Conservation (phyloP, 176 grass and related monocot genomes). For the Oryza officinalis region DNA sequence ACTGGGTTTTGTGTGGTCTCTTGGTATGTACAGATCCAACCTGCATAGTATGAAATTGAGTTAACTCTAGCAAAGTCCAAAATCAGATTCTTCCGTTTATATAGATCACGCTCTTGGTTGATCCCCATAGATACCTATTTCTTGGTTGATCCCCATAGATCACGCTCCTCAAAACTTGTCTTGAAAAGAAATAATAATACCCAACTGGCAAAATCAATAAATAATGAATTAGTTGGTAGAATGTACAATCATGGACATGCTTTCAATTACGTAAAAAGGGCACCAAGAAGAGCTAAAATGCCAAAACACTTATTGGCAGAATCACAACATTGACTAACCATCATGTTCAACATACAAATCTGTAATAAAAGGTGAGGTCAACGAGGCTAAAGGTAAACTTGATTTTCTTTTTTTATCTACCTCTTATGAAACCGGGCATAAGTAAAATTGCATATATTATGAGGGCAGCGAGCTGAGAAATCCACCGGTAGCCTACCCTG, state of each 20-base stretch:
- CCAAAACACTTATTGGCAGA: no score
- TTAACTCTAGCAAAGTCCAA: conserved; percentile 17
- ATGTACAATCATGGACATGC: neutral
- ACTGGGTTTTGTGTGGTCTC: conserved; percentile 38
- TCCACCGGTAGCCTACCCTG: conserved; percentile 90
- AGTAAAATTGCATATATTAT: conserved; percentile 75
- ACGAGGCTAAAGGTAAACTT: neutral
- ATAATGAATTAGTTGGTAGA: neutral
- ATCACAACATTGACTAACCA: neutral
- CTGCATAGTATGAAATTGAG: conserved; percentile 34
- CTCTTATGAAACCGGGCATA: conserved; percentile 92
- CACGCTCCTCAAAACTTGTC: conserved; percentile 81
- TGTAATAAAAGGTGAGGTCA: neutral
- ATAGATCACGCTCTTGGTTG: conserved; percentile 78
- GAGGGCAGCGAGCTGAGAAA: conserved; percentile 71
- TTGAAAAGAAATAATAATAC: conserved; percentile 98
- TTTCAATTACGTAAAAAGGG: neutral
- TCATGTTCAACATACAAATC: neutral
- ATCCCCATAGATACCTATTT: conserved; percentile 70
- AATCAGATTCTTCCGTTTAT: conserved; percentile 4
- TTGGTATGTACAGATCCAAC: conserved; percentile 90
- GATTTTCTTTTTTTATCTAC: conserved; percentile 24
- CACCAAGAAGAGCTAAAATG: neutral
- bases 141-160: conserved; percentile 86
- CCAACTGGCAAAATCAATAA: conserved; percentile 61